A percentile compares a stretch with the other conserved stretches of the same genome.
Conservation (phyloP, 2,329 filamentous ascomycete species). For the Anisogramma anomala region DNA sequence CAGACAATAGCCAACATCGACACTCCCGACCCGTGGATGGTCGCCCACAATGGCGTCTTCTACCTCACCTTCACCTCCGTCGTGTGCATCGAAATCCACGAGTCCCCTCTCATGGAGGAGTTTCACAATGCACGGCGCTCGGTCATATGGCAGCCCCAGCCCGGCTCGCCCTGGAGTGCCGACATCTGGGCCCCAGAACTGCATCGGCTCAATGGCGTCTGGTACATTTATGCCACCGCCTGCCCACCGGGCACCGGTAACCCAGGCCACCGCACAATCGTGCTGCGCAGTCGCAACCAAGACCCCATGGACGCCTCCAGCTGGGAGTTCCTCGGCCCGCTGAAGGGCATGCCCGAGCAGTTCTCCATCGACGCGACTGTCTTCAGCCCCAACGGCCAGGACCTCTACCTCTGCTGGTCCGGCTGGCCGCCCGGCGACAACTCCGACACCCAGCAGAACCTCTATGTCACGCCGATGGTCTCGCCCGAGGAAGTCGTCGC, state of each 20-base stretch:
- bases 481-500: slow-evolving; percentile 14
- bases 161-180: slow-evolving; percentile 6
- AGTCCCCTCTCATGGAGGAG: slow-evolving; percentile 21
- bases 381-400: slow-evolving; percentile 8
- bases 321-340: slow-evolving; percentile 16
- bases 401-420: slow-evolving; percentile 17
- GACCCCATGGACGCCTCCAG: slow-evolving; percentile 13
- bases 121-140: slow-evolving; percentile 19
- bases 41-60: slow-evolving; percentile 18
- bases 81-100: slow-evolving; percentile 26
- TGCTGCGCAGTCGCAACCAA: slow-evolving; percentile 8
- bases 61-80: slow-evolving; percentile 21
- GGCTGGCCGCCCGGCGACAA: slow-evolving; percentile 16
- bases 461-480: slow-evolving; percentile 16
- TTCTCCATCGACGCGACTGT: slow-evolving; percentile 17
- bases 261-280: slow-evolving; percentile 12
- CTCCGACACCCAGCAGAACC: slow-evolving; percentile 16
- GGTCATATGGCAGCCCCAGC: slow-evolving; percentile 9
- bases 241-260: slow-evolving; percentile 8
- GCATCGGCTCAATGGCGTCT: slow-evolving; percentile 8
- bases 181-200: slow-evolving; percentile 42
- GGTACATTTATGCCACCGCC: slow-evolving; percentile 12
- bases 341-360: slow-evolving; percentile 16
- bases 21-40: slow-evolving; percentile 23
- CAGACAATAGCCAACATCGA: slow-evolving; percentile 19